These are phyloP conservation scores for Hanseniaspora guilliermondii DNA, from an alignment of 805 yeast genomes.

Conservation along the genomic window DNA sequence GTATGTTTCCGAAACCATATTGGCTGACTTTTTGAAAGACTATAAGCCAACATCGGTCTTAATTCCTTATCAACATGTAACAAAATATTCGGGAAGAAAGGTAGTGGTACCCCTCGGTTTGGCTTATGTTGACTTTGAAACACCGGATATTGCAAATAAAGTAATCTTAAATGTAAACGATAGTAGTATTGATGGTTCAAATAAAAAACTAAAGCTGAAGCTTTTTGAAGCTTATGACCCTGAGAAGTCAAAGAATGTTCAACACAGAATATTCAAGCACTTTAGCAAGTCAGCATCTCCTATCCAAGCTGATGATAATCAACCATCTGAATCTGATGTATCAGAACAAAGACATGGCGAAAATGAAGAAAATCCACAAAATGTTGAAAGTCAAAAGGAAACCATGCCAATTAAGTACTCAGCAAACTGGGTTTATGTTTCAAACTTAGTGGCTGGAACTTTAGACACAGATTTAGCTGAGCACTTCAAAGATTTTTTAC, in stretches of 20 bases:
- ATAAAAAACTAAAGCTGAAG: neutral
- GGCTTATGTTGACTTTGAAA: conserved; percentile 73
- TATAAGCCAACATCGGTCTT: conserved; percentile 35
- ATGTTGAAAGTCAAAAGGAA: neutral
- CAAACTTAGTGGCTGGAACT: conserved; percentile 30
- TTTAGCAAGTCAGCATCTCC: neutral
- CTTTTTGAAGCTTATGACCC: conserved; percentile 13
- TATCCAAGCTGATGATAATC: neutral
- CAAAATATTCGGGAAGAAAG: conserved; percentile 30
- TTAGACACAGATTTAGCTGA: conserved; percentile 36
- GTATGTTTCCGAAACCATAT: conserved; percentile 41
- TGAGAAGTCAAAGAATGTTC: neutral
- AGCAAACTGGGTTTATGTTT: conserved; percentile 36
- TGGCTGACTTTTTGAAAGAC: conserved; percentile 33
- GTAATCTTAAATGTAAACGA: conserved; percentile 34
- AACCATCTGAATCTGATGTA: neutral
- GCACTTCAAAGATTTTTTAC: conserved; percentile 34
- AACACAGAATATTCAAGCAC: neutral
- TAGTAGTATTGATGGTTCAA: conserved; percentile 14
- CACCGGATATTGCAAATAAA: conserved; percentile 45
- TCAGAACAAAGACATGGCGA: neutral
- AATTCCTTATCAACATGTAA: conserved; percentile 43
- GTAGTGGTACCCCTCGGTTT: conserved; percentile 44
- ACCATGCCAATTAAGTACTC: conserved; percentile 22
- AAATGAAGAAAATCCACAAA: neutral